Evolutionary conservation across 805 yeast genomes (phyloP).

Genomic region (Wickerhamomyces sydowiorum): DNA sequence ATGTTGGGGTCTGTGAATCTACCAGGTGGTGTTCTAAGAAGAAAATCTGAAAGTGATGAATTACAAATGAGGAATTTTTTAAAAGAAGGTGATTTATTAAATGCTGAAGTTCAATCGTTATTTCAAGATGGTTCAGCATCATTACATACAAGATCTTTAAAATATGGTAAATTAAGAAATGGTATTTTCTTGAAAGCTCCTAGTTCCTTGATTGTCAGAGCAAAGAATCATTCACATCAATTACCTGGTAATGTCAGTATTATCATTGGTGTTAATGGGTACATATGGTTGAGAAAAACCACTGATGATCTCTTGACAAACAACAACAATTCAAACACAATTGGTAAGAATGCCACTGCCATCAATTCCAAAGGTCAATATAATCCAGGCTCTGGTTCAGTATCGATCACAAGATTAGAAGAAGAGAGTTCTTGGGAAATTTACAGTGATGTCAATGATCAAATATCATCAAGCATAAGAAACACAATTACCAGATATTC

Average conservation of each 20-base stretch:
- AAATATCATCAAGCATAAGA: slow-evolving; percentile 53
- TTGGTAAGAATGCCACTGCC: slow-evolving; percentile 29
- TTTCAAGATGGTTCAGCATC: slow-evolving; percentile 90
- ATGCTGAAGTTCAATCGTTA: slow-evolving; percentile 92
- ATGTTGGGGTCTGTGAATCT: slow-evolving; percentile 94
- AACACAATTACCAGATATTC: slow-evolving; percentile 79
- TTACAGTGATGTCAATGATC: slow-evolving; percentile 83
- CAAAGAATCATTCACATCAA: slow-evolving; percentile 81
- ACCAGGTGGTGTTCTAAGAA: slow-evolving; percentile 94
- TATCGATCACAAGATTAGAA: slow-evolving; percentile 78
- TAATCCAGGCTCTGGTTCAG: slow-evolving; percentile 52
- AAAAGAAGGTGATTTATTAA: slow-evolving; percentile 92
- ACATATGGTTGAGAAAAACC: slow-evolving; percentile 83
- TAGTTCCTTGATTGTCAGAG: slow-evolving; percentile 71
- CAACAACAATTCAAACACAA: slow-evolving; percentile 22
- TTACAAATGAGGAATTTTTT: slow-evolving; percentile 90
- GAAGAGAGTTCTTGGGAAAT: slow-evolving; percentile 95
- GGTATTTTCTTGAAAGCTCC: slow-evolving; percentile 84
- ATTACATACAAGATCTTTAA: slow-evolving; percentile 88
- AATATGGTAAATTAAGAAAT: slow-evolving; percentile 91
- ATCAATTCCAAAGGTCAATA: slow-evolving; percentile 28
- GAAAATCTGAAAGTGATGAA: slow-evolving; percentile 94
- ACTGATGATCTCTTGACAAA: slow-evolving; percentile 27
- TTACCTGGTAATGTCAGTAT: slow-evolving; percentile 93
- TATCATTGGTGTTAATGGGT: slow-evolving; percentile 93